Base-by-base conservation (phyloP, 2,329 filamentous ascomycete species). In the Fusarium verrucosum region DNA sequence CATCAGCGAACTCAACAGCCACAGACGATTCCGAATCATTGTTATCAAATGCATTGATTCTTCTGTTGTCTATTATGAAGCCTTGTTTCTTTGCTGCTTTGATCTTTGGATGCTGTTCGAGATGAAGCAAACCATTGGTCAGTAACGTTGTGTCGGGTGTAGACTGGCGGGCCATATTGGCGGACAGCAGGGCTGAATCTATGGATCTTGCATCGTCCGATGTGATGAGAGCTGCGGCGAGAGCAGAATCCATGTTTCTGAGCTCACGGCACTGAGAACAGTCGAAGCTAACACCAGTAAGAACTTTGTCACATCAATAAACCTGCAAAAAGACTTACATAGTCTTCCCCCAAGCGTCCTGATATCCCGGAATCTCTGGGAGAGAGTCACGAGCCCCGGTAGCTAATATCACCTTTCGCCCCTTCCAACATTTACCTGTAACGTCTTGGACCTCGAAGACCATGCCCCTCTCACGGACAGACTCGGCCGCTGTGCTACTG, bases 181-280 rank as follows among this genome's bases (percentile, higher is more conserved):
- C 43, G 1, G 44, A 43, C 8, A 51, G 22, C 4, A 58, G 32
- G 0, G 44, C 26, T 2, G 22, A 10, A 1, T 58, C 26, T 2
- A 52, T 25, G 1, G 32, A 38, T 2, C 23, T 25, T 10, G 19
- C 2, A 3, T 26, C 23, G 11, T 33, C 14, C 0, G 37, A 38
- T 22, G 26, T 20, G 5, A 58, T 13, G 20, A 59, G 9, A 3
- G 23, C 13, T 8, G 43, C 44, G 4, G 56, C 37, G 0, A 10
- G 10, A 2, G 0, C 1, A 3, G 4, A 4, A 0, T 2, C 2
- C 0, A 1, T 16, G 1, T 4, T 14, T 11, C 8, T 2, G 3
- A 26, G 1, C 2, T 10, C 19, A 3, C 5, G 22, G 2, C n/a
- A 30, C 6, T 20, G n/a, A 2, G 40, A 28, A 8, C 23, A 17